A percentile compares a stretch with the other conserved stretches of the same genome.
phyloP scores from a whole-genome alignment of 371 early-diverging fungal genomes.

The Rhizopus stolonifer region DNA sequence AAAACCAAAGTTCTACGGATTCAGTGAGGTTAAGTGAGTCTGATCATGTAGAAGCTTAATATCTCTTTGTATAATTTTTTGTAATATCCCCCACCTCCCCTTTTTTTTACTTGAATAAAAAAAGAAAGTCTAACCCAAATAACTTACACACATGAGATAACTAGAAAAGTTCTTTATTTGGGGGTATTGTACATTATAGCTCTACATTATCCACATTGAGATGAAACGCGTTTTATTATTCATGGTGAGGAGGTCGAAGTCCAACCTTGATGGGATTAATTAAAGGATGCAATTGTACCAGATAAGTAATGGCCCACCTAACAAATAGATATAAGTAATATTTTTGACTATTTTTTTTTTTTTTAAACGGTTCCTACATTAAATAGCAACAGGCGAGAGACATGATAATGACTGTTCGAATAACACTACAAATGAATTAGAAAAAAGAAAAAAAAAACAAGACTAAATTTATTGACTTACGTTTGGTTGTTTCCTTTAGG shows the following conservation, averaged over 20 bases:
- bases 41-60: background rate
- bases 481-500: conserved; percentile 64
- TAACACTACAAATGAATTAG: conserved; percentile 40
- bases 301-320: conserved; percentile 78
- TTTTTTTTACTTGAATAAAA: no score
- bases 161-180: background rate
- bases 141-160: no score
- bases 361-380: conserved; percentile 59
- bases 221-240: conserved; percentile 10
- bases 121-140: no score
- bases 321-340: background rate
- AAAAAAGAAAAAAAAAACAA: background rate
- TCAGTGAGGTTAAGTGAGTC: background rate
- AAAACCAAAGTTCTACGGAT: conserved; percentile 14
- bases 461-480: conserved; percentile 27
- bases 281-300: conserved; percentile 74
- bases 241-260: conserved; percentile 51
- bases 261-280: conserved; percentile 65
- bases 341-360: background rate
- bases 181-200: conserved; percentile 1
- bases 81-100: no score
- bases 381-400: conserved; percentile 63
- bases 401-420: conserved; percentile 70
- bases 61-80: background rate
- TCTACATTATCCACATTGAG: conserved; percentile 1